Percentiles rank a stretch among this genome's conserved stretches.
These are phyloP conservation scores for Aspergillus heteromorphus DNA, from an alignment of 495 filamentous ascomycete genomes.

Conservation along the genomic window DNA sequence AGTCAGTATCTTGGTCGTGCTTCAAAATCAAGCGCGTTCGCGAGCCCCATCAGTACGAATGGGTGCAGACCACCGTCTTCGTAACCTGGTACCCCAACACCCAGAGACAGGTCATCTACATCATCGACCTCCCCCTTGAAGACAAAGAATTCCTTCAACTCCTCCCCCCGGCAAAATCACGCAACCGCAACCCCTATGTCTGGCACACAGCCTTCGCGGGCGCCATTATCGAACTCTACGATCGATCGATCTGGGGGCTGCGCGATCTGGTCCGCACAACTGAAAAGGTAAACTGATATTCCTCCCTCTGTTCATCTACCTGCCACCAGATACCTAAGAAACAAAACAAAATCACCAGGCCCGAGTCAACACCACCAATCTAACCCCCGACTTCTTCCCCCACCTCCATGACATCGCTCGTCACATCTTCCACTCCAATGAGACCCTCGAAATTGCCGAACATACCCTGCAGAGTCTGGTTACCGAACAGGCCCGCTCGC, in stretches of 20 bases:
- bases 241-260: constrained; percentile 9
- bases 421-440: constrained; percentile 41
- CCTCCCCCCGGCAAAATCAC: not conserved
- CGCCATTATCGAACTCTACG: constrained; percentile 4
- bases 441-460: constrained; percentile 37
- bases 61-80: constrained; percentile 9
- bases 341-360: not conserved
- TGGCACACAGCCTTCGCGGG: constrained; percentile 11
- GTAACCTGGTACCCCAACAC: constrained; percentile 6
- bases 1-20: constrained; percentile 9
- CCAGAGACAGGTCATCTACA: constrained; percentile 3
- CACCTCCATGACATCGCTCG: constrained; percentile 39
- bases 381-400: constrained; percentile 6
- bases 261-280: constrained; percentile 7
- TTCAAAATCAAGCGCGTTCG: constrained; percentile 14
- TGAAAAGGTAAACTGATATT: constrained; percentile 7
- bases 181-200: constrained; percentile 6
- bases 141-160: not conserved
- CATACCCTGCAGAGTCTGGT: constrained; percentile 31
- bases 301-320: not conserved
- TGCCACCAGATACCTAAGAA: too few relatives aligned
- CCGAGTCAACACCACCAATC: not conserved
- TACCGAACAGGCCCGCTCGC: constrained; percentile 21
- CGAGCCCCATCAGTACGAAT: constrained; percentile 2
- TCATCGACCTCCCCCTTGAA: not conserved